phyloP scores from a whole-genome alignment of 305 asterid genomes.

The Fraxinus platypoda region DNA sequence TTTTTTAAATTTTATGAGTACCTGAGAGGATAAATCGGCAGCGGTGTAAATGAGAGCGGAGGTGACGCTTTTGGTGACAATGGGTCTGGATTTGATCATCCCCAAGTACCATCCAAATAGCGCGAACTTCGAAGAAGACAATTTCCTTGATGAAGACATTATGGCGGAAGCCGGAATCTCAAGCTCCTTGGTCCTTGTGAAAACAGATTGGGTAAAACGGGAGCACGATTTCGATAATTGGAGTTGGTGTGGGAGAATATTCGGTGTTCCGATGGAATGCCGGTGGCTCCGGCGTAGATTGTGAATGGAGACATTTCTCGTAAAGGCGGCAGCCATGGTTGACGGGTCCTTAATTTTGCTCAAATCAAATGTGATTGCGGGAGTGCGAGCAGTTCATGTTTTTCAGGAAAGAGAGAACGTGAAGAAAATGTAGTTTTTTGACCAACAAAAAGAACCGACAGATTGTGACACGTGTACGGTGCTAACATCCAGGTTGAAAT shows the following conservation, averaged over 20 bases:
- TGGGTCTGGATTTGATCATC: slow-evolving; percentile 56
- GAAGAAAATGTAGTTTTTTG: too few species aligned
- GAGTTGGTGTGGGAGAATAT: slow-evolving; percentile 19
- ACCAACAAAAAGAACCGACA: too few species aligned
- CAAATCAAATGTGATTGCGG: neutral
- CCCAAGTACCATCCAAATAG: slow-evolving; percentile 67
- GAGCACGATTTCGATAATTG: slow-evolving; percentile 41
- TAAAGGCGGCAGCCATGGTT: neutral
- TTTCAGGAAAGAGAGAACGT: too few species aligned
- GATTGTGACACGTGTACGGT: too few species aligned
- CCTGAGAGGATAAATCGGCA: slow-evolving; percentile 86
- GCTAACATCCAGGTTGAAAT: too few species aligned
- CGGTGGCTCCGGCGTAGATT: neutral
- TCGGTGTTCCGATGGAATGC: neutral
- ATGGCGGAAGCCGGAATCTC: slow-evolving; percentile 31
- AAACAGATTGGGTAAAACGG: slow-evolving; percentile 36
- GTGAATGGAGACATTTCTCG: neutral
- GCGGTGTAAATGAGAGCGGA: slow-evolving; percentile 70
- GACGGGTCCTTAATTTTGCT: neutral
- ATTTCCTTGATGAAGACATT: slow-evolving; percentile 25
- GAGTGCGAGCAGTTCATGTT: neutral
- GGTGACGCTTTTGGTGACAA: slow-evolving; percentile 75
- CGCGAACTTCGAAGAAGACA: slow-evolving; percentile 40
- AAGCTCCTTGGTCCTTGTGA: slow-evolving; percentile 29
- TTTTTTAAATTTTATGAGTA: neutral